Evolutionary conservation across 2,329 filamentous ascomycete genomes (phyloP), one percentile per base, ranked within the genome.

Genomic region (Ceratocystis eucalypticola): DNA sequence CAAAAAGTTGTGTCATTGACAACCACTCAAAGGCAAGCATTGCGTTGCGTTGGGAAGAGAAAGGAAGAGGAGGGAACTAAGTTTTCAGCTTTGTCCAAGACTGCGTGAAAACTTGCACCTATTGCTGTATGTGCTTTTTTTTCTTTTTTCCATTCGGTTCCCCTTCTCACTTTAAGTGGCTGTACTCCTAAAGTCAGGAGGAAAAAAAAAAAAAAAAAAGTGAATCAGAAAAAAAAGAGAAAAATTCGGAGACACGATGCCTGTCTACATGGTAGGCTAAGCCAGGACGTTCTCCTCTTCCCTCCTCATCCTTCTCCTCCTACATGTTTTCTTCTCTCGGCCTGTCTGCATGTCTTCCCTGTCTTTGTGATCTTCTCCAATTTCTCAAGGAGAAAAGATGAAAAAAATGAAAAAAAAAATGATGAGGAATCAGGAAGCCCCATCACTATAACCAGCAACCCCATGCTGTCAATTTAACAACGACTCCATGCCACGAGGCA

Each of bases 401-500:
- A 20, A 33, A 50, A 48, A 48, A 28, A 12, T 12, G 10, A 7
- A 12, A n/a, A 28, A 50, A 37, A 63, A 41, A 37, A 33, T 30
- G 17, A 30, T 10, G 37, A 25, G 12, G 2, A 8, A 37, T n/a
- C 45, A 48, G 28, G 22, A 25, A 63, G 37, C 8, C 17, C 8
- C 4, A 25, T 12, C 48, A 53, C 48, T 53, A 41, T 28, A 50
- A 37, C 53, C 28, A 59, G 4, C 25, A 12, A 6, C 12, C 3
- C 12, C 28, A n/a, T 37, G 15, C 17, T 57, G 41, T 65, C 53
- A 67, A 45, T 68, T 66, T 12, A 68, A 22, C 17, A 68, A 25
- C 28, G 64, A 65, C 61, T 68, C 67, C 75, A 81, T 76, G 37
- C 74, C 74, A 17, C 72, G 73, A 3, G 79, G 79, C 22, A 77